Base-by-base conservation (phyloP, 1,284 basidiomycete genomes). In the Irpex lacteus region DNA sequence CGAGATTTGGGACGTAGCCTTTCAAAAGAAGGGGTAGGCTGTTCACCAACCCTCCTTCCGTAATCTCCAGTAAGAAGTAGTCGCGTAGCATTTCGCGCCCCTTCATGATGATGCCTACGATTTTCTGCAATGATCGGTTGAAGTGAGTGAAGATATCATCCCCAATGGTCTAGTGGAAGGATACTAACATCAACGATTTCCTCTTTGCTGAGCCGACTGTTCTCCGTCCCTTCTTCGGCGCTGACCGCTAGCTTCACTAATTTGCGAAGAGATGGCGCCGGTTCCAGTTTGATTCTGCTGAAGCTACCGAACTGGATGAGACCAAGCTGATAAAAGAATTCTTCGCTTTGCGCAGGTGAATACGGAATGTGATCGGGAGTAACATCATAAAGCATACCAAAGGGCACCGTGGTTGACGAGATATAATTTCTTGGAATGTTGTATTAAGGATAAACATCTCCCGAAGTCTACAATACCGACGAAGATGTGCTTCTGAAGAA, bases 261-360 rank as follows among this genome's bases (percentile, higher is more conserved):
- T 7, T 85, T 85, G 2, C 82, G 82, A 4, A 99, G 72, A 0
- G 84, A 78, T 0, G 95, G 94, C 1, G 96, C 80, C 0, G 98
- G 97, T 50, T 96, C 88, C 3, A 99, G 81, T 62, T 87, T 87
- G 56, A 98, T 76, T 7, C 87, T 83, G 60, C 85, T 83, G 65
- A 93, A 85, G 66, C 91, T 87, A 0, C 96, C 95, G 72, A 99
- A 99, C 74, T 99, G 97, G 18, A 94, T 83, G 55, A 99, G 77
- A 1, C 89, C 93, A 1, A 99, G 85, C 73, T 99, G 98, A 75
- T 98, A 99, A 71, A 98, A 98, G 53, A 98, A 84, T 70, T 98
- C 96, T 70, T 98, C 95, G 0, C 95, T 97, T 3, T 60, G n/a
- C 37, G 65, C 60, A 18, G 7, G 38, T 61, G 6, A 64, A 52